phyloP scores from a whole-genome alignment of 176 grass and related monocot species.

The Eleusine indica region DNA sequence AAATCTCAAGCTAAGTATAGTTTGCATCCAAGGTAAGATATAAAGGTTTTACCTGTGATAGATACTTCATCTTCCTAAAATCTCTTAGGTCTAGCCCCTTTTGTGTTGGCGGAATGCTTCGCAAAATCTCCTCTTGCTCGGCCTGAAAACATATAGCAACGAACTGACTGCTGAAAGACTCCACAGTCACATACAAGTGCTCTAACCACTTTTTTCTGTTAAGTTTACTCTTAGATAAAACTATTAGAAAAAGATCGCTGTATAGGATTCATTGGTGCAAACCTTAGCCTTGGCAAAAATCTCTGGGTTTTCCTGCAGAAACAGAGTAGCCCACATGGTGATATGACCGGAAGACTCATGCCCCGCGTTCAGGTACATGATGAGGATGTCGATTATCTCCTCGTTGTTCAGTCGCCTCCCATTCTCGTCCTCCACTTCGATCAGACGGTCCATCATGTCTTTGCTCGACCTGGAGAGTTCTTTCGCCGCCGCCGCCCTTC shows the following conservation, averaged over 20 bases:
- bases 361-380: constrained; percentile 93
- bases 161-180: too few species aligned
- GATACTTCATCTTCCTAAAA: constrained; percentile 93
- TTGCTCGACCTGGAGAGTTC: background rate
- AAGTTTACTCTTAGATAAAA: too few species aligned
- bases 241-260: too few species aligned
- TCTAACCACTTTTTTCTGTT: too few species aligned
- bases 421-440: constrained; percentile 62
- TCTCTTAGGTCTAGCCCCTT: constrained; percentile 73
- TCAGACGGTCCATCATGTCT: constrained; percentile 90
- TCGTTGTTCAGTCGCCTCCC: constrained; percentile 65
- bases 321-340: constrained; percentile 92
- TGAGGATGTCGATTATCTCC: constrained; percentile 77
- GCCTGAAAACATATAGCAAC: background rate
- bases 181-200: too few species aligned
- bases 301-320: constrained; percentile 77
- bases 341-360: constrained; percentile 97
- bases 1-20: too few species aligned
- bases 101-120: constrained; percentile 51
- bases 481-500: constrained; percentile 38
- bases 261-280: too few species aligned
- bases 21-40: too few species aligned
- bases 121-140: constrained; percentile 87
- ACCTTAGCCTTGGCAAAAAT: constrained; percentile 58
- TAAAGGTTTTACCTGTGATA: constrained; percentile 59